These are phyloP conservation scores for Mayamaea pseudoterrestris DNA, from an alignment of 108 stramenopile species.

Conservation along the genomic window DNA sequence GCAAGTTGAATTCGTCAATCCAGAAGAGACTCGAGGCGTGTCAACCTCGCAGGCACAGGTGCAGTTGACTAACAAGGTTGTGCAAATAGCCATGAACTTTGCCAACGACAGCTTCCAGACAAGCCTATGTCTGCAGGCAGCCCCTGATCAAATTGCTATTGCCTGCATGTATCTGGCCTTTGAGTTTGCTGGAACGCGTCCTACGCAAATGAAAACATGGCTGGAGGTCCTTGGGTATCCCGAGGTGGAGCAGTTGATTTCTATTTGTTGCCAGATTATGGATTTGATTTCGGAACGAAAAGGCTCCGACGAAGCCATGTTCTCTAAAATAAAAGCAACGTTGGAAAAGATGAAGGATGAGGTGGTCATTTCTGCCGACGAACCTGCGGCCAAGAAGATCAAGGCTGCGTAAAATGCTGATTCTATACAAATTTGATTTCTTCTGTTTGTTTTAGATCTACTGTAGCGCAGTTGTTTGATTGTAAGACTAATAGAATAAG, in stretches of 20 bases:
- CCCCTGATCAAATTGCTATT: slow-evolving; percentile 48
- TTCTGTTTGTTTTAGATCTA: too few species aligned
- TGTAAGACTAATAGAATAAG: too few species aligned
- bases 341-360: slow-evolving; percentile 1
- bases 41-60: neutral
- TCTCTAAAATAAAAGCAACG: slow-evolving; percentile 19
- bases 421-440: too few species aligned
- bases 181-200: slow-evolving; percentile 39
- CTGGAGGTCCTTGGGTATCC: slow-evolving; percentile 28
- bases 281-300: slow-evolving; percentile 42
- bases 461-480: neutral
- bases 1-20: slow-evolving; percentile 38
- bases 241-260: slow-evolving; percentile 20
- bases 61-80: slow-evolving; percentile 55
- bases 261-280: slow-evolving; percentile 39
- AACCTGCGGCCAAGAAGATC: neutral
- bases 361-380: neutral
- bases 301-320: slow-evolving; percentile 24
- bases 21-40: neutral
- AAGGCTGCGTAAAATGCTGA: neutral
- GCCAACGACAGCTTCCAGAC: slow-evolving; percentile 81
- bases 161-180: slow-evolving; percentile 60
- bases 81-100: slow-evolving; percentile 75
- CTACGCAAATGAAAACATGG: slow-evolving; percentile 33
- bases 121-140: slow-evolving; percentile 62